Evolutionary conservation across 2,329 filamentous ascomycete species (phyloP).

Genomic region (Aspergillus udagawae): DNA sequence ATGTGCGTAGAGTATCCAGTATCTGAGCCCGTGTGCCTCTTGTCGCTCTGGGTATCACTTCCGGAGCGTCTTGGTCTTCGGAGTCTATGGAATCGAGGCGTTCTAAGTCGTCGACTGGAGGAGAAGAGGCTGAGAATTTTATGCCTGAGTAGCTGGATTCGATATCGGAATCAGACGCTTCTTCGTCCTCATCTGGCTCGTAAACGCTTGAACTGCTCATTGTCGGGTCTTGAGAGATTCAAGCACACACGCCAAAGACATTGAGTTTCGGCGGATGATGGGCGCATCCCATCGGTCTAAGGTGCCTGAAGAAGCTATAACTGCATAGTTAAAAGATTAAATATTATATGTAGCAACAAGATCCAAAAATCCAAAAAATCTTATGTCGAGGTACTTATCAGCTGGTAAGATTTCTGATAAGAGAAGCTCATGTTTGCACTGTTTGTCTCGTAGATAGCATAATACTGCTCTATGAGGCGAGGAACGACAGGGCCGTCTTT

Average conservation of each 20-base stretch:
- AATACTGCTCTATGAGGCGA: neutral
- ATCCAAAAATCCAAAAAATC: neutral
- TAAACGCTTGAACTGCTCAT: slow-evolving; percentile 37
- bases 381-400: neutral
- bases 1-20: slow-evolving; percentile 10
- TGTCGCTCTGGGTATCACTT: neutral
- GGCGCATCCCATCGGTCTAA: slow-evolving; percentile 24
- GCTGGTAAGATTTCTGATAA: slow-evolving; percentile 18
- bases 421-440: slow-evolving; percentile 32
- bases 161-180: slow-evolving; percentile 17
- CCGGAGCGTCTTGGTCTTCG: neutral
- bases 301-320: neutral
- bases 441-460: slow-evolving; percentile 25
- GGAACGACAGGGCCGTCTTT: neutral
- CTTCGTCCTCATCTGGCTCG: slow-evolving; percentile 30
- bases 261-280: slow-evolving; percentile 11
- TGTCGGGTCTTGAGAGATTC: slow-evolving; percentile 47
- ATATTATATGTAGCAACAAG: neutral
- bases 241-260: slow-evolving; percentile 31
- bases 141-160: slow-evolving; percentile 8
- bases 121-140: slow-evolving; percentile 10
- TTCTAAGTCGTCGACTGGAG: neutral
- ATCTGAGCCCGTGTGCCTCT: slow-evolving; percentile 9
- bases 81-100: neutral
- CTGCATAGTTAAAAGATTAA: neutral